Percentiles rank a stretch among this genome's conserved stretches.
Conservation (phyloP, 2,329 filamentous ascomycete genomes). For the Colletotrichum shisoi region DNA sequence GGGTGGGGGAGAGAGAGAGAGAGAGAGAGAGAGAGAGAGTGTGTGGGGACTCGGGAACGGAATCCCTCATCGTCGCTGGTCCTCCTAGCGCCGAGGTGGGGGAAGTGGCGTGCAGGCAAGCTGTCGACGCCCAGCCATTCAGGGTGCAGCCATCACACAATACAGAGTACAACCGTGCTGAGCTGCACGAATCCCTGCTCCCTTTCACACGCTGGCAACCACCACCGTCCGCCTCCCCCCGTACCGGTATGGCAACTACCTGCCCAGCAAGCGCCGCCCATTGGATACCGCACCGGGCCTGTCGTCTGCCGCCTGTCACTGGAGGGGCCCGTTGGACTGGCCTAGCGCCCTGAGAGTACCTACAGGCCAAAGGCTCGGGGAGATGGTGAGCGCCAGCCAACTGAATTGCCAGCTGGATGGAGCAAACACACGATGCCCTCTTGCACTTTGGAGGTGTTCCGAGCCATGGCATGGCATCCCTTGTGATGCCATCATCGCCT, state of each 20-base stretch:
- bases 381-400: too few relatives aligned
- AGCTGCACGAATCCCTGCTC: constrained; percentile 41
- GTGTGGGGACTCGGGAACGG: background rate
- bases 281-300: constrained; percentile 4
- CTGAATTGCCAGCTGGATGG: too few relatives aligned
- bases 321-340: constrained; percentile 24
- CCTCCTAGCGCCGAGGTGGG: constrained; percentile 8
- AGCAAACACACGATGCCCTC: too few relatives aligned
- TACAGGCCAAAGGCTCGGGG: too few relatives aligned
- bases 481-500: too few relatives aligned
- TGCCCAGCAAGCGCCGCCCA: constrained; percentile 7
- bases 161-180: constrained; percentile 18
- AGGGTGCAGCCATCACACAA: constrained; percentile 11
- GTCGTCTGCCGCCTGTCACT: constrained; percentile 3
- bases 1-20: too few relatives aligned
- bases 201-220: constrained; percentile 38
- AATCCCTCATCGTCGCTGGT: background rate
- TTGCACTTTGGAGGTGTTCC: too few relatives aligned
- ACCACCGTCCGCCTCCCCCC: background rate
- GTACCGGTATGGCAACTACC: constrained; percentile 4
- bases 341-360: constrained; percentile 25
- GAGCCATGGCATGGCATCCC: too few relatives aligned
- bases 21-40: too few relatives aligned
- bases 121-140: constrained; percentile 37
- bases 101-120: constrained; percentile 24